These are phyloP conservation scores for Nematocida sp. DNA, from an alignment of 371 early-diverging fungal genomes.

Conservation along the genomic window DNA sequence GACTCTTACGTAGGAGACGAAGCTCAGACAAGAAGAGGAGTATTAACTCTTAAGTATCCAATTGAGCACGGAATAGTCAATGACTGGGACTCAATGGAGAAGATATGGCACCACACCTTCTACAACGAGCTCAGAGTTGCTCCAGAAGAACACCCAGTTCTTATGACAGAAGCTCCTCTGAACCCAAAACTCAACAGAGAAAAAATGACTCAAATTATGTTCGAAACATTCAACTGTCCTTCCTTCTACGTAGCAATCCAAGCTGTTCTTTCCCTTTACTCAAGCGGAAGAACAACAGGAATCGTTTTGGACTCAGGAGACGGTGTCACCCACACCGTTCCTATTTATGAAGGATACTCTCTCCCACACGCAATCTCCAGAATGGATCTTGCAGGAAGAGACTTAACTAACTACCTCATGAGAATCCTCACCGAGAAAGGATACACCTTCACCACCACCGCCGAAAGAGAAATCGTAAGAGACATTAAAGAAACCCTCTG, in stretches of 20 bases:
- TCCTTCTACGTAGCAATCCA: constrained; percentile 98
- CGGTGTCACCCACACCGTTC: constrained; percentile 98
- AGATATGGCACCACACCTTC: constrained; percentile 99
- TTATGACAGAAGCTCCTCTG: constrained; percentile 96
- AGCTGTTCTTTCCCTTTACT: constrained; percentile 88
- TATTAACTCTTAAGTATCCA: constrained; percentile 94
- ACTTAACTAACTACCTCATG: constrained; percentile 91
- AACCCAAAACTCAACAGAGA: constrained; percentile 99
- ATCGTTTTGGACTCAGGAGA: constrained; percentile 99
- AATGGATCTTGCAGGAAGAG: constrained; percentile 88
- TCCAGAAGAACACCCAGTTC: constrained; percentile 92
- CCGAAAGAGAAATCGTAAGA: constrained; percentile 98
- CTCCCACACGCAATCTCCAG: constrained; percentile 93
- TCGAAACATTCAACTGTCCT: constrained; percentile 96
- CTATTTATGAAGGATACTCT: constrained; percentile 98
- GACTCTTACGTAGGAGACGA: constrained; percentile 99
- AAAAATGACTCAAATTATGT: constrained; percentile 99
- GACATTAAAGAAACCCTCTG: constrained; percentile 99
- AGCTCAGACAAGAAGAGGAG: constrained; percentile 98
- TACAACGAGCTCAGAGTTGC: constrained; percentile 78
- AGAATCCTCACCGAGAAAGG: constrained; percentile 95
- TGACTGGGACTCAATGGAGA: constrained; percentile 99
- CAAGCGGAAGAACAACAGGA: constrained; percentile 99
- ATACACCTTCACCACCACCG: constrained; percentile 93
- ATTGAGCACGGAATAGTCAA: constrained; percentile 99